Base-by-base conservation (phyloP, 2,329 filamentous ascomycete species). In the Raffaelea ambrosiae region DNA sequence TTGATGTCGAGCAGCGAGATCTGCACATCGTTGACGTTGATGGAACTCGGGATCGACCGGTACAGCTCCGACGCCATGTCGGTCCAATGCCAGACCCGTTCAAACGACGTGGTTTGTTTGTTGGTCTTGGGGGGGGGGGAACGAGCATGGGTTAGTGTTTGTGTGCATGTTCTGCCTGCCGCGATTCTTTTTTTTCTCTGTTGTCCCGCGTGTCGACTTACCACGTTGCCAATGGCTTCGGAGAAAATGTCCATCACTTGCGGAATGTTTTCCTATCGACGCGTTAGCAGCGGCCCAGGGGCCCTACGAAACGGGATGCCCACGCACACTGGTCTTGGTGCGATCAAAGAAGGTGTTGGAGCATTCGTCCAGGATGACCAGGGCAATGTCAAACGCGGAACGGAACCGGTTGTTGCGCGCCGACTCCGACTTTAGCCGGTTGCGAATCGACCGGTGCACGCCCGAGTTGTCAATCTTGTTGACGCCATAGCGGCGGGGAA, bases 301-400 rank as follows among this genome's bases (percentile, higher is more conserved):
- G 13, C 9, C 31, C 16, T 38, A 38, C 8, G 35, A 14, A 10
- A n/a, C 18, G 7, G 35, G 16, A n/a, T n/a, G n/a, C n/a, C n/a
- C n/a, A 36, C 33, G 2, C 33, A 47, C 46, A 31, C 23, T 26
- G 9, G 33, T 46, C 21, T 49, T 49, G 2, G 44, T 49, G 31
- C 48, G 23, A 22, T 69, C 63, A 44, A 73, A 71, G 4, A 70
- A 66, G 0, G 63, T 62, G 7, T 59, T 64, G 1, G 64, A 63
- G 35, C 67, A 70, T 44, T 69, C 62, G 14, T 67, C 63, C 1
- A 71, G 59, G 13, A 73, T 66, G 4, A 70, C 60, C 13, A 70
- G 54, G 0, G 63, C 68, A 1, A 71, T 47, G n/a, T 71, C 66
- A n/a, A 65, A 67, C 0, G 66, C 64, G 0, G 65, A 67, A 0